These are phyloP conservation scores for Chondrus crispus DNA, from an alignment of 23 red algal genomes.

Conservation along the genomic window DNA sequence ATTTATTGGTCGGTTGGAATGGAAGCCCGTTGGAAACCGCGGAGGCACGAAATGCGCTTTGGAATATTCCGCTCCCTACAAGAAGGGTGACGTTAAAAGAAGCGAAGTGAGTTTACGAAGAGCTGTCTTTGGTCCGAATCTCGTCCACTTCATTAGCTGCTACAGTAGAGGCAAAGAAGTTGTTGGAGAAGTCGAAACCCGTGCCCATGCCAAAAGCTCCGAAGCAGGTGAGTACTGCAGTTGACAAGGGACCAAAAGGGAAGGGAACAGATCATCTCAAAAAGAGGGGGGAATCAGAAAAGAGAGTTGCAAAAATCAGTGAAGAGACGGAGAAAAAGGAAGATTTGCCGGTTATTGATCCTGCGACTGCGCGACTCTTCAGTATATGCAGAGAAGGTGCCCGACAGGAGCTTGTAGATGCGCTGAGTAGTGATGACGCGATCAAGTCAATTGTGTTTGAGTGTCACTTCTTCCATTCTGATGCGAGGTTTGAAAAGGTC, in stretches of 20 bases:
- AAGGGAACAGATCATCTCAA: constrained; percentile 51
- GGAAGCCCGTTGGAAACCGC: neutral
- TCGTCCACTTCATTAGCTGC: neutral
- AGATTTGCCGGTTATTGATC: neutral
- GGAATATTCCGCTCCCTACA: constrained; percentile 33
- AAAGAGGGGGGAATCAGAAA: neutral
- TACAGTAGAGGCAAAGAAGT: neutral
- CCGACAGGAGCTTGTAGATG: neutral
- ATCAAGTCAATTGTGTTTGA: neutral
- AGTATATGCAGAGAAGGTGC: neutral
- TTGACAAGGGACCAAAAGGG: neutral
- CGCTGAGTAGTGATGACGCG: neutral
- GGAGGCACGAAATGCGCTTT: neutral
- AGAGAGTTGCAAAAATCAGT: neutral
- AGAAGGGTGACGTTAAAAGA: constrained; percentile 25
- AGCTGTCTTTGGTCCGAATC: neutral
- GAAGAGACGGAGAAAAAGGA: neutral
- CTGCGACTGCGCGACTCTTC: neutral
- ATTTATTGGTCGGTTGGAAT: constrained; percentile 27
- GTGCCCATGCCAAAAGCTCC: neutral
- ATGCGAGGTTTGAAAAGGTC: neutral
- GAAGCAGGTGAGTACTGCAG: neutral
- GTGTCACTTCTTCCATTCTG: neutral
- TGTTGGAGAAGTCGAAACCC: neutral
- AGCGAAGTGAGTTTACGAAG: constrained; percentile 20